Conservation (phyloP, 108 stramenopile genomes). For the Fragilaria radians region DNA sequence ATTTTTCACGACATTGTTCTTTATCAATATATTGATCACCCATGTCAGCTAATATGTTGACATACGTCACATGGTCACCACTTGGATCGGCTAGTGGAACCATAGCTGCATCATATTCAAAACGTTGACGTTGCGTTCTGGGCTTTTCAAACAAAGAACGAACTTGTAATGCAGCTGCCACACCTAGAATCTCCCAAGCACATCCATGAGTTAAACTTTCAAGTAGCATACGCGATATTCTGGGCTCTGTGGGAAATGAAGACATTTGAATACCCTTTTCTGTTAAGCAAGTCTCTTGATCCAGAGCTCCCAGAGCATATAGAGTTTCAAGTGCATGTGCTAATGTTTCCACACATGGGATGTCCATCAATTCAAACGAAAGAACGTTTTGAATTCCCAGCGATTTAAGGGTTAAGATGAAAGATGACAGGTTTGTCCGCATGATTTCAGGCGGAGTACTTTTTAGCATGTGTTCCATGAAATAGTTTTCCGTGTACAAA, state of each 20-base stretch:
- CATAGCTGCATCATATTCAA: constrained; percentile 77
- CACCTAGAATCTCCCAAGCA: constrained; percentile 72
- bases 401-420: constrained; percentile 93
- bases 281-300: constrained; percentile 62
- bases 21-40: constrained; percentile 49
- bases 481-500: constrained; percentile 78
- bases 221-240: constrained; percentile 71
- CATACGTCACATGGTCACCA: constrained; percentile 91
- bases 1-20: constrained; percentile 78
- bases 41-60: constrained; percentile 66
- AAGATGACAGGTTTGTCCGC: constrained; percentile 73
- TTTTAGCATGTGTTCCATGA: constrained; percentile 29
- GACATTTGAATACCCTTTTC: constrained; percentile 71
- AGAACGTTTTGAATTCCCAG: constrained; percentile 91
- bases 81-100: constrained; percentile 69
- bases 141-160: constrained; percentile 65
- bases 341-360: constrained; percentile 74
- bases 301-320: constrained; percentile 81
- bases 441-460: constrained; percentile 49
- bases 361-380: constrained; percentile 89
- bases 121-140: constrained; percentile 54
- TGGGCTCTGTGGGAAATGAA: constrained; percentile 77
- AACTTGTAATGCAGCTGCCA: constrained; percentile 86
- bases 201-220: constrained; percentile 63
- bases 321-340: constrained; percentile 74